phyloP scores from a whole-genome alignment of 441 rosid genomes.

The Syzygium malaccense region DNA sequence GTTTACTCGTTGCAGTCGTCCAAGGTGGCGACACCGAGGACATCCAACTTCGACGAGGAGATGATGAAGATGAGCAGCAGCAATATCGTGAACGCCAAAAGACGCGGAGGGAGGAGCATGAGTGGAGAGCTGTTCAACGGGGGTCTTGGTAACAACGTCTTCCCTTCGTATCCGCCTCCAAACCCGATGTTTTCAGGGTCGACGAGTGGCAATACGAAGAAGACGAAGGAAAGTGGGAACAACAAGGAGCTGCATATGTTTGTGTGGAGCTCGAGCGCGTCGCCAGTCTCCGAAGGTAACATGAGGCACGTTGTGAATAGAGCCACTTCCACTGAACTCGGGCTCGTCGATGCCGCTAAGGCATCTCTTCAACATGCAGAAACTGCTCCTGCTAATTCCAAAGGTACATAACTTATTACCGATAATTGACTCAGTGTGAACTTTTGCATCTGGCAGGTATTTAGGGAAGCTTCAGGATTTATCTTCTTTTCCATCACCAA shows the following conservation, averaged over 20 bases:
- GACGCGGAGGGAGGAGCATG: constrained; percentile 51
- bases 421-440: background rate
- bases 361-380: constrained; percentile 32
- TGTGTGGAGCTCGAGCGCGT: constrained; percentile 85
- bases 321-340: constrained; percentile 49
- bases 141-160: constrained; percentile 1
- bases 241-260: constrained; percentile 81
- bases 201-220: constrained; percentile 23
- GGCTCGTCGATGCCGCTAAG: constrained; percentile 24
- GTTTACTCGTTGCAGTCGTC: constrained; percentile 73
- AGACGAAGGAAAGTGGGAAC: constrained; percentile 41
- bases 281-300: constrained; percentile 76
- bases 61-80: constrained; percentile 33
- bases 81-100: constrained; percentile 24
- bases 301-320: constrained; percentile 45
- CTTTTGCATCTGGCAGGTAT: background rate
- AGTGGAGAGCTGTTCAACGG: constrained; percentile 66
- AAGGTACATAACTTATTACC: constrained; percentile 24
- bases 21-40: constrained; percentile 63
- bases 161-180: constrained; percentile 62
- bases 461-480: background rate
- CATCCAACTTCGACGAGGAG: constrained; percentile 81
- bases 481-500: background rate
- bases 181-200: constrained; percentile 76
- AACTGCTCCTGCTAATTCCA: constrained; percentile 32